A percentile compares a stretch with the other conserved stretches of the same genome.
phyloP scores from a whole-genome alignment of 805 yeast species.

The Candida bentonensis region DNA sequence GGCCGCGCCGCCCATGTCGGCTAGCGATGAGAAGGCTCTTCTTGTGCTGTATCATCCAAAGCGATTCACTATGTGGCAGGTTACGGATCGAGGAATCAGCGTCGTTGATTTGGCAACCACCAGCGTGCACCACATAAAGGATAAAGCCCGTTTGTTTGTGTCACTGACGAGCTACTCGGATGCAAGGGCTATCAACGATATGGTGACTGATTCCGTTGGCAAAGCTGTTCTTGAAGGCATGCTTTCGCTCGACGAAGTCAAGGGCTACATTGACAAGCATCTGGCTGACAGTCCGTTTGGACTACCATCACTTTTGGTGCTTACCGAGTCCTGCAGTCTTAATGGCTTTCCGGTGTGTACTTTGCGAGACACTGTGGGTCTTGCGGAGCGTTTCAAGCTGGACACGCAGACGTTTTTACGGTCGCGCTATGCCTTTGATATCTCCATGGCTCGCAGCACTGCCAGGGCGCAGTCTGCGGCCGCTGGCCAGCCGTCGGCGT shows the following conservation, averaged over 20 bases:
- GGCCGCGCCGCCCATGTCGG: not conserved
- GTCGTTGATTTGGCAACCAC: not conserved
- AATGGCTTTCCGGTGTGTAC: constrained; percentile 6
- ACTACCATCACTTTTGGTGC: not conserved
- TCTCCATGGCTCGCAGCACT: constrained; percentile 2
- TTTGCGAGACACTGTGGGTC: not conserved
- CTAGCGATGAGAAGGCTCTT: not conserved
- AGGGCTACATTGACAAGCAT: not conserved
- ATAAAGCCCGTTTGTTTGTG: not conserved
- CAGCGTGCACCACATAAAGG: not conserved
- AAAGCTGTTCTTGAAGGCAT: not conserved
- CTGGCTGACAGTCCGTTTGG: not conserved
- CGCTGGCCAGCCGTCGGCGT: constrained; percentile 2
- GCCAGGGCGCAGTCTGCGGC: not conserved
- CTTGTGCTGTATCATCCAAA: not conserved
- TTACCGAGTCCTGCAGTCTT: not conserved
- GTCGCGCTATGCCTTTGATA: not conserved
- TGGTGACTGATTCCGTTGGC: not conserved
- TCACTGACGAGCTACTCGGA: not conserved
- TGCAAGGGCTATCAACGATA: not conserved
- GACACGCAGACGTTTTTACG: constrained; percentile 1
- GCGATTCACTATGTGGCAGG: not conserved
- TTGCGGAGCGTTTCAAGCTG: not conserved
- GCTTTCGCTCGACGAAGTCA: not conserved
- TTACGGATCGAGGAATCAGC: not conserved